phyloP scores from a whole-genome alignment of 805 yeast genomes.

The Clavispora phyllophila region DNA sequence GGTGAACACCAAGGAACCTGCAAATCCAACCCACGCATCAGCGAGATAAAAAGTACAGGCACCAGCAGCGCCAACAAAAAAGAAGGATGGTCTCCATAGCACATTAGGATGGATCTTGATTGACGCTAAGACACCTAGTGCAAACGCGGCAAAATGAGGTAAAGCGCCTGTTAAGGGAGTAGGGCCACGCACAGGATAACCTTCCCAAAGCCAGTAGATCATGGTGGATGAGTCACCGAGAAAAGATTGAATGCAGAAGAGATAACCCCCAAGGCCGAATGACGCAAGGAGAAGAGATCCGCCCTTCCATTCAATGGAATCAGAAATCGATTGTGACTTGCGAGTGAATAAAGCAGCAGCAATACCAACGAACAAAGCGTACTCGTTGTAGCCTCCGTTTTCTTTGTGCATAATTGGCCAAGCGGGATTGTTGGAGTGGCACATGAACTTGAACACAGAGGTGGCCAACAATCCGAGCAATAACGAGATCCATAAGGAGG shows the following conservation, averaged over 20 bases:
- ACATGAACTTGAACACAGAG: constrained; percentile 67
- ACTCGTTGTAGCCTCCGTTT: constrained; percentile 81
- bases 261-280: constrained; percentile 69
- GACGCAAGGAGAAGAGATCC: constrained; percentile 51
- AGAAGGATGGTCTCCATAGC: constrained; percentile 24
- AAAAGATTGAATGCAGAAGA: constrained; percentile 69
- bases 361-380: constrained; percentile 63
- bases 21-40: constrained; percentile 67
- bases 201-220: constrained; percentile 96
- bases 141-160: constrained; percentile 54
- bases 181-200: constrained; percentile 84
- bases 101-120: constrained; percentile 20
- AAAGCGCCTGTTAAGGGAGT: constrained; percentile 83
- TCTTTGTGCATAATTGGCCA: constrained; percentile 90
- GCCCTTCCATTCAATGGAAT: constrained; percentile 17
- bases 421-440: constrained; percentile 83
- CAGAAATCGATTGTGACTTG: neutral
- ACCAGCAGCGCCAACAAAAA: constrained; percentile 44
- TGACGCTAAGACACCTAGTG: constrained; percentile 43
- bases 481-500: constrained; percentile 52
- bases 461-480: constrained; percentile 69
- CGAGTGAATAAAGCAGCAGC: constrained; percentile 62
- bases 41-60: constrained; percentile 45
- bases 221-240: constrained; percentile 80
- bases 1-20: constrained; percentile 63